Evolutionary conservation across 345 rosid genomes (phyloP), one percentile per base, ranked within the genome.

Genomic region (Linum tenue): DNA sequence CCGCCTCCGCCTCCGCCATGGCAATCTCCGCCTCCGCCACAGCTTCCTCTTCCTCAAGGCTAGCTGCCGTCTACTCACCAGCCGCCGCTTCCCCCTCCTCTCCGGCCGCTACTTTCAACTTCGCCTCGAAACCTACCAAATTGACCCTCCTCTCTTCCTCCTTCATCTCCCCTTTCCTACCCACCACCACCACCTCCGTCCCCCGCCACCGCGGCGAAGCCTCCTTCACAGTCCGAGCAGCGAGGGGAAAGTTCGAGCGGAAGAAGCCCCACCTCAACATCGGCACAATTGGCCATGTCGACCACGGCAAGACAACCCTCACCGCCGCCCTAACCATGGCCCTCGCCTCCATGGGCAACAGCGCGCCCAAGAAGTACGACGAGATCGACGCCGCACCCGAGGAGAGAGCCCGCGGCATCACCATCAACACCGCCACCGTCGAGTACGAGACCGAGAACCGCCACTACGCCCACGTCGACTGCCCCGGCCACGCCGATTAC

Each of bases 161-260:
- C 53, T 89, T 85, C 75, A 63, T 87, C 56, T 73, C 78, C 57
- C 77, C 84, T 3, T 87, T 86, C 55, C 60, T 48, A 14, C 11
- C 81, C 22, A 16, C 3, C 14, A 9, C 53, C 68, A 40, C 67
- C 74, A 1, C 77, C 65, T 1, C 78, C 58, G 39, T 14, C 65
- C 65, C 3, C 69, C 36, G 0, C 59, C 76, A 4, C 64, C 64
- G 66, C 65, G 39, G 53, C 55, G 69, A 75, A 51, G 79, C 77
- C 38, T 53, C 84, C 2, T 73, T 88, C 68, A 76, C 86, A 2
- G 87, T 88, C 38, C 89, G 86, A 10, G 97, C 96, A 4, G 97
- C 97, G 44, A 85, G 86, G 55, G 98, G 90, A 2, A 94, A 91
- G 61, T 91, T 94, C 83, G 99, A 95, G 86, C 69, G 99, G 39